Evolutionary conservation across 441 rosid species (phyloP), one percentile per base, ranked within the genome.

Genomic region (Pelargonium australe): DNA sequence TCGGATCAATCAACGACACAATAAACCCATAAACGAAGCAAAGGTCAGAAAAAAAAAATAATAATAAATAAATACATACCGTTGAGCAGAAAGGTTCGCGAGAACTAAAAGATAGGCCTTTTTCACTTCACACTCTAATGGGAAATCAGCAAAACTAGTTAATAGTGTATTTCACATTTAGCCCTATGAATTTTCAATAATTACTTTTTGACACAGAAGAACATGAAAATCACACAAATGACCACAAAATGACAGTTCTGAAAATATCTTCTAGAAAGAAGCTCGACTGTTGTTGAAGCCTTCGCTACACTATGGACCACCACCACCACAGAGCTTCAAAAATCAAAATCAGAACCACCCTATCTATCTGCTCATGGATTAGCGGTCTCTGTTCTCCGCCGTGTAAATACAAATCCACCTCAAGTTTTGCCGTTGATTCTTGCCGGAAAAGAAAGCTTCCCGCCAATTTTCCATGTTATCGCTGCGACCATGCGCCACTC

Each of bases 391-490:
- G 23, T 19, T 19, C 61, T 55, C 61, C 61, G 61, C 61, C 61
- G 61, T 55, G 64, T 60, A 60, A 23, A 8, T 60, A 9, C 37
- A 23, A 20, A 55, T 14, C 61, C 61, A 17, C 61, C 61, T 7
- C 17, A 19, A 55, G 19, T 19, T 19, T 19, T 57, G 28, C 63
- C 63, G 19, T 10, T 2, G 63, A 60, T 60, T 60, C 64, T 60
- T 31, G 64, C 64, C 37, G 64, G 64, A 19, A 57, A 57, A 57
- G 62, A 25, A 57, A 19, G 11, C 25, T 57, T 57, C 62, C 62
- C 34, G 64, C 64, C 64, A 60, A 60, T 20, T 20, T 20, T 60
- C 64, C 37, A 76, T 76, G 79, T 55, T 47, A 17, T 64, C 67
- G 40, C 58, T 76, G 41, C 51, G 73, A 41, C 53, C 47, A 49